These are phyloP conservation scores for Xylariomycetidae sp. DNA, from an alignment of 2,329 filamentous ascomycete genomes.

Conservation along the genomic window DNA sequence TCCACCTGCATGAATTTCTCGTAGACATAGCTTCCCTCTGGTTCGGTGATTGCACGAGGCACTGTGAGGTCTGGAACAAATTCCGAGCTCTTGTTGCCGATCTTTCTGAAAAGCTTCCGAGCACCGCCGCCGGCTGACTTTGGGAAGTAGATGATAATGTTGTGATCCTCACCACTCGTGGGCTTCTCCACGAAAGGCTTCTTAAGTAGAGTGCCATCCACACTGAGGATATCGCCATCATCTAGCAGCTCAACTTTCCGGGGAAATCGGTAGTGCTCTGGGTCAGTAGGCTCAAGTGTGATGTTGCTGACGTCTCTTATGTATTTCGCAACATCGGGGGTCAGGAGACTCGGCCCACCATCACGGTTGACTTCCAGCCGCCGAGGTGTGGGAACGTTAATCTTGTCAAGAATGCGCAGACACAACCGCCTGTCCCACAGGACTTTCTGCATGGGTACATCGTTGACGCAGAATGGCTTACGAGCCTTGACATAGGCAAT, in stretches of 20 bases:
- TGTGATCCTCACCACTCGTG: constrained; percentile 96
- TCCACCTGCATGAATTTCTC: constrained; percentile 96
- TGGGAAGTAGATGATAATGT: constrained; percentile 96
- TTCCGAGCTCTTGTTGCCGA: constrained; percentile 98
- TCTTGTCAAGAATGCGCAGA: constrained; percentile 78
- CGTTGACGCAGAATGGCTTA: constrained; percentile 96
- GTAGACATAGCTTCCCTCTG: constrained; percentile 82
- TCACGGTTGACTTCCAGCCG: constrained; percentile 89
- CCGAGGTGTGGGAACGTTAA: constrained; percentile 82
- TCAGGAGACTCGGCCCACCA: constrained; percentile 75
- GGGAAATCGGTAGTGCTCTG: constrained; percentile 50
- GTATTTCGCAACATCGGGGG: constrained; percentile 71
- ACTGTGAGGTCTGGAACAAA: constrained; percentile 71
- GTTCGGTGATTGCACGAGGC: constrained; percentile 77
- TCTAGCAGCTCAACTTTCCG: constrained; percentile 79
- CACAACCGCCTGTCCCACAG: constrained; percentile 94
- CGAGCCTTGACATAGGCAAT: constrained; percentile 90
- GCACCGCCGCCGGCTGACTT: constrained; percentile 82
- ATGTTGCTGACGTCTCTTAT: constrained; percentile 78
- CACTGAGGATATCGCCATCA: constrained; percentile 78
- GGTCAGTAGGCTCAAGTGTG: constrained; percentile 61
- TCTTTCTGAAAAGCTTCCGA: constrained; percentile 87
- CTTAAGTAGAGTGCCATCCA: constrained; percentile 73
- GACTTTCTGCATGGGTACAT: constrained; percentile 94
- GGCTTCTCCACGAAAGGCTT: constrained; percentile 99